Percentiles rank a stretch among this genome's conserved stretches.
phyloP scores from a whole-genome alignment of 306 rosid species.

The Casuarina cunninghamiana region DNA sequence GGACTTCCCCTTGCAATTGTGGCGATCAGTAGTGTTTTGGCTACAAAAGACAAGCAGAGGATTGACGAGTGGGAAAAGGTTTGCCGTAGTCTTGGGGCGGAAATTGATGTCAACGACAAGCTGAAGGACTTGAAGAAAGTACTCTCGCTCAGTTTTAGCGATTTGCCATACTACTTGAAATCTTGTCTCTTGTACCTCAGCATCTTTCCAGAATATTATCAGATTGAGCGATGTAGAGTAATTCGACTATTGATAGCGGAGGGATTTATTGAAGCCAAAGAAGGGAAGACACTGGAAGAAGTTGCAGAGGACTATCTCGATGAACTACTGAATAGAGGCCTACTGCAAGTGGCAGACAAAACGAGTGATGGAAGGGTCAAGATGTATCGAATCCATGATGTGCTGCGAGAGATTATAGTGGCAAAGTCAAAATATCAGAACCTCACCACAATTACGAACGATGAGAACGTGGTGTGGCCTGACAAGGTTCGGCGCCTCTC shows the following conservation, averaged over 20 bases:
- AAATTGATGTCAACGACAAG: constrained; percentile 2
- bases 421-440: constrained; percentile 52
- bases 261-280: constrained; percentile 11
- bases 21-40: constrained; percentile 25
- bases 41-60: constrained; percentile 16
- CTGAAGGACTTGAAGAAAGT: constrained; percentile 1
- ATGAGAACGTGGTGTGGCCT: constrained; percentile 31
- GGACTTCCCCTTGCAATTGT: constrained; percentile 29
- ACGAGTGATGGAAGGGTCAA: constrained; percentile 24
- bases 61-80: constrained; percentile 11
- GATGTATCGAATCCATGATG: constrained; percentile 47
- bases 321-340: constrained; percentile 13
- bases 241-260: constrained; percentile 2
- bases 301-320: constrained; percentile 6
- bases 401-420: constrained; percentile 49
- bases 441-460: constrained; percentile 44
- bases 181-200: constrained; percentile 19
- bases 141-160: constrained; percentile 25
- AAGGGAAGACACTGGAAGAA: constrained; percentile 12
- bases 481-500: constrained; percentile 58
- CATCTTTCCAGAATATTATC: constrained; percentile 30
- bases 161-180: constrained; percentile 29
- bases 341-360: background rate
- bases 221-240: background rate
- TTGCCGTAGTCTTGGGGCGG: constrained; percentile 3